Evolutionary conservation across 2,329 filamentous ascomycete genomes (phyloP).

Genomic region (Sporothrix brasiliensis): DNA sequence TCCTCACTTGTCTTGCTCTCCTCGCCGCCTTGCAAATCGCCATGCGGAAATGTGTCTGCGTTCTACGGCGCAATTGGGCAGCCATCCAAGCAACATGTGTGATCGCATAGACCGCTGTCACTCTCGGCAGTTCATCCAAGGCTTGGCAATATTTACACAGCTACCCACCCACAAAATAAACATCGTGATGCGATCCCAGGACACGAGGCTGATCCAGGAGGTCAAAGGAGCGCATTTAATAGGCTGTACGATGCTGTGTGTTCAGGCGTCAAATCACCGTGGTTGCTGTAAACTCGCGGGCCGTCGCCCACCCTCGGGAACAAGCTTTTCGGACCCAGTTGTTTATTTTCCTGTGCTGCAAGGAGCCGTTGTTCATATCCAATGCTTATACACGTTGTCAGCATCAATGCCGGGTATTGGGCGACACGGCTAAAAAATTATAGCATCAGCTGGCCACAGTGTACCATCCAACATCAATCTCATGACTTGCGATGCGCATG

Average conservation of each 20-base stretch:
- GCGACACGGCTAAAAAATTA: neutral
- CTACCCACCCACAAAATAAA: neutral
- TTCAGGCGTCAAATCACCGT: neutral
- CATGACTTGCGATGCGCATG: too few relatives aligned
- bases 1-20: neutral
- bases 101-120: neutral
- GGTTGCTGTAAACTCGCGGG: neutral
- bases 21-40: neutral
- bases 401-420: neutral
- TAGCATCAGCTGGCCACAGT: too few relatives aligned
- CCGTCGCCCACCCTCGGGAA: neutral
- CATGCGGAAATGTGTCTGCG: neutral
- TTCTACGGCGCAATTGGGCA: neutral
- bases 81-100: neutral
- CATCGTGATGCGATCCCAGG: neutral
- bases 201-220: neutral
- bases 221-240: neutral
- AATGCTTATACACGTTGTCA: conserved; percentile 22
- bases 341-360: neutral
- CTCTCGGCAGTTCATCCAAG: neutral
- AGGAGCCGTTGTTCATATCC: neutral
- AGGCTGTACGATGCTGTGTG: neutral
- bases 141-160: neutral
- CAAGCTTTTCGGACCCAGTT: conserved; percentile 7
- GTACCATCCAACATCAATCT: neutral